Evolutionary conservation across 495 filamentous ascomycete genomes (phyloP), one percentile per base, ranked within the genome.

Genomic region (Daldinia caldariorum): DNA sequence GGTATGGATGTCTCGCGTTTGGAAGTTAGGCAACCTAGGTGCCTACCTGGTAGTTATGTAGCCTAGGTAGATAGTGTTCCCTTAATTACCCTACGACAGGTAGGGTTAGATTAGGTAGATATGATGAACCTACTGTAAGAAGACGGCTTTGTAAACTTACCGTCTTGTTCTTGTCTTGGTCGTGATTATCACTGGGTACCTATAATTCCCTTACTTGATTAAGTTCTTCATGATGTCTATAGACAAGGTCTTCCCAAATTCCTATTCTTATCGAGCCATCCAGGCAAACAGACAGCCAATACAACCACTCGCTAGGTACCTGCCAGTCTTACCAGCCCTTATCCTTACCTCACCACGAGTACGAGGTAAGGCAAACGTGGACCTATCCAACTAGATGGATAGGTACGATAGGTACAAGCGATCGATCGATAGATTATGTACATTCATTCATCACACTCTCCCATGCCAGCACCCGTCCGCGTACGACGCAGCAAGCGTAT

Each of bases 31-130:
- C n/a, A n/a, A 35, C 34, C 34, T 35, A 35, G 34, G 35, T 38
- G 32, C 47, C 47, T 51, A 26, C 26, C 26, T n/a, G 26, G 14
- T 39, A 41, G 55, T 47, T 47, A 47, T 47, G 37, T 57, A 47
- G 35, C 16, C 29, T 56, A 45, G 51, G 10, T 45, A 45, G 51
- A 16, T 45, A 45, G 51, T 53, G 32, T 53, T 13, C 26, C 26
- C 13, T 7, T 35, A 53, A 53, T 53, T 53, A 53, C 26, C 26
- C 49, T 53, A 53, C 13, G 26, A 9, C 26, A 26, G 26, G 9
- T 16, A 31, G 49, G 49, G 26, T 53, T 53, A 32, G 49, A 32
- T 53, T 53, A 32, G 49, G n/a, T 31, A 53, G 26, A 34, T 9
- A 6, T 16, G 35, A 57, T 57, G 31, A 26, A 26, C 1, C 6